A percentile compares a stretch with the other conserved stretches of the same genome.
Evolutionary conservation across 257 asterid species (phyloP).

Genomic region (Primulina huaijiensis): DNA sequence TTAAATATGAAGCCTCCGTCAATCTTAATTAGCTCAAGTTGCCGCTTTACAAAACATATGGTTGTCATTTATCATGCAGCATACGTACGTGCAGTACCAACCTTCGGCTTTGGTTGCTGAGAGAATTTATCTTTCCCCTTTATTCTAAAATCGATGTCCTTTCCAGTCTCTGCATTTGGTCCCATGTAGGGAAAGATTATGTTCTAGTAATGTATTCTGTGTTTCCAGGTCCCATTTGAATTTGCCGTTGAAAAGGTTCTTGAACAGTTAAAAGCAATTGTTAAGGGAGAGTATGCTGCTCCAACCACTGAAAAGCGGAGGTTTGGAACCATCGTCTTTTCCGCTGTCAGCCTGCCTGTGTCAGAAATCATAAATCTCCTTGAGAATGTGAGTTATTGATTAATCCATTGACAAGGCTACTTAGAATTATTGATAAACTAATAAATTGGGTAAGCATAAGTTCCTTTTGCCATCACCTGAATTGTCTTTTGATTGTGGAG

Average conservation of each 20-base stretch:
- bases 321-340: slow-evolving; percentile 65
- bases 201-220: not conserved
- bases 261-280: slow-evolving; percentile 68
- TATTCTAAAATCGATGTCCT: not conserved
- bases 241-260: slow-evolving; percentile 53
- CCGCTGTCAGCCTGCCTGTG: slow-evolving; percentile 76
- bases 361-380: slow-evolving; percentile 58
- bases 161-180: not conserved
- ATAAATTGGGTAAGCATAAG: no score
- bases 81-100: not conserved
- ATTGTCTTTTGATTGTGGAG: no score
- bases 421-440: no score
- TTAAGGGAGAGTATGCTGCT: slow-evolving; percentile 66
- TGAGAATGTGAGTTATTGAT: slow-evolving; percentile 42
- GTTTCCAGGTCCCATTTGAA: slow-evolving; percentile 73
- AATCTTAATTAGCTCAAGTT: slow-evolving; percentile 11
- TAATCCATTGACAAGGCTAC: not conserved
- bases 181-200: not conserved
- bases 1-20: not conserved
- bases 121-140: not conserved
- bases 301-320: slow-evolving; percentile 65
- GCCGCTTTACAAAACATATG: slow-evolving; percentile 2
- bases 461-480: not conserved
- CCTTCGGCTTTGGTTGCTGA: not conserved
- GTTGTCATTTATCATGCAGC: slow-evolving; percentile 10